Evolutionary conservation across 2,329 filamentous ascomycete genomes (phyloP).

Genomic region (Colletotrichum filicis): DNA sequence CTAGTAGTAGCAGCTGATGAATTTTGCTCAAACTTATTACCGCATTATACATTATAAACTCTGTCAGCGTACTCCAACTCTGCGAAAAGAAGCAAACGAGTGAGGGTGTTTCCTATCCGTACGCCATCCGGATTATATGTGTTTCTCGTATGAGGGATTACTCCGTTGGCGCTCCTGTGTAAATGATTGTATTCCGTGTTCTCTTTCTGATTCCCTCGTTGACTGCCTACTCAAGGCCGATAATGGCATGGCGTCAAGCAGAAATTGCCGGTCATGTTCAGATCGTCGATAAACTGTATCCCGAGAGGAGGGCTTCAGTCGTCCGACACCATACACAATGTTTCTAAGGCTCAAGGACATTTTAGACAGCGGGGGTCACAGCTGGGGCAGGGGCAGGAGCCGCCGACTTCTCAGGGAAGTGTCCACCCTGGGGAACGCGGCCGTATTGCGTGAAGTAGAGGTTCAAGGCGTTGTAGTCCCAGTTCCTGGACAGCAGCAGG

Average conservation of each 20-base stretch:
- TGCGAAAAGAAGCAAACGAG: neutral
- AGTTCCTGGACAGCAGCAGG: slow-evolving; percentile 55
- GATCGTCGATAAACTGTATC: neutral
- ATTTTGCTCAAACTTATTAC: neutral
- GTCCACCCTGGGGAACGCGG: slow-evolving; percentile 55
- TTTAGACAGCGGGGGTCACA: slow-evolving; percentile 31
- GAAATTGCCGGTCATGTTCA: neutral
- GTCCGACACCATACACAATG: neutral
- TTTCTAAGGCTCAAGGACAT: neutral
- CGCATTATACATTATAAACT: neutral
- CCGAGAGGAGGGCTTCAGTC: neutral
- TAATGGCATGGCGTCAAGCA: neutral
- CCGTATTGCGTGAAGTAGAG: slow-evolving; percentile 67
- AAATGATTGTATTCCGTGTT: neutral
- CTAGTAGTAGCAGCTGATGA: neutral
- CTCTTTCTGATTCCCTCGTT: neutral
- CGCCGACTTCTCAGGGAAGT: slow-evolving; percentile 58
- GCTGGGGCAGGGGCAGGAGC: slow-evolving; percentile 38
- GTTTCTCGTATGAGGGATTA: neutral
- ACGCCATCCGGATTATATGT: neutral
- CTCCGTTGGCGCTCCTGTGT: neutral
- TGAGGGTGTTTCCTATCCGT: slow-evolving; percentile 16
- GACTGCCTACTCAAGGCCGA: neutral
- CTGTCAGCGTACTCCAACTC: neutral
- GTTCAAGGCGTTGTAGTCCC: slow-evolving; percentile 64